Base-by-base conservation (phyloP, 2,329 filamentous ascomycete species). In the Talaromyces funiculosus region DNA sequence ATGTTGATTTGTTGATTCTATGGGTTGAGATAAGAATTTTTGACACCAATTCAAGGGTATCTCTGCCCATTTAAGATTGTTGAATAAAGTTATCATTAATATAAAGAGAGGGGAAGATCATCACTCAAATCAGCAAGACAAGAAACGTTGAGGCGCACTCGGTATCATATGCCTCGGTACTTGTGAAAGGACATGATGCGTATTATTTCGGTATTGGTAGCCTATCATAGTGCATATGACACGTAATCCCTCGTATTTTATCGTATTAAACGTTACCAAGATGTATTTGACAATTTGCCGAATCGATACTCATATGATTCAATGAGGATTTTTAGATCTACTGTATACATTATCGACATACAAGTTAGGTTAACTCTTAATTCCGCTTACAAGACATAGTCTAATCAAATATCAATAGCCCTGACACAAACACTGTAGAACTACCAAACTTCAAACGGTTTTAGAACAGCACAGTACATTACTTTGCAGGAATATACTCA, bases 401-500 rank as follows among this genome's bases (percentile, higher is more conserved):
- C 26, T 33, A 29, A 8, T 29, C 24, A 47, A 3, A 45, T 9
- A 24, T 45, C 20, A 45, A 26, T 26, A 26, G 20, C 42, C 26
- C 12, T 2, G 1, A 16, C 2, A 18, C 4, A 22, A 47, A 29
- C 14, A 9, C 14, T 29, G 7, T 47, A 29, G 20, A 47, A 47
- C 16, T 47, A 29, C 14, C 16, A 29, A 42, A 18, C 2, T 42
- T 20, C 8, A 18, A 12, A 4, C 4, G 10, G 9, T 18, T 8
- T 18, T 18, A 18, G 6, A 42, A 24, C 7, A 3, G 42, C 14
- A 45, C 38, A 42, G 10, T 9, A 20, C 18, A 45, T 51, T 14
- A 54, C 35, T 40, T 54, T 4, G 54, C 53, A 4, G 24, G 22
- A 47, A 62, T 47, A 62, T 66, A 70, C 56, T 74, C 71, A 64